Percentiles rank a stretch among this genome's conserved stretches.
Conservation (phyloP, 2,329 filamentous ascomycete genomes). For the Sclerotinia spermophila region DNA sequence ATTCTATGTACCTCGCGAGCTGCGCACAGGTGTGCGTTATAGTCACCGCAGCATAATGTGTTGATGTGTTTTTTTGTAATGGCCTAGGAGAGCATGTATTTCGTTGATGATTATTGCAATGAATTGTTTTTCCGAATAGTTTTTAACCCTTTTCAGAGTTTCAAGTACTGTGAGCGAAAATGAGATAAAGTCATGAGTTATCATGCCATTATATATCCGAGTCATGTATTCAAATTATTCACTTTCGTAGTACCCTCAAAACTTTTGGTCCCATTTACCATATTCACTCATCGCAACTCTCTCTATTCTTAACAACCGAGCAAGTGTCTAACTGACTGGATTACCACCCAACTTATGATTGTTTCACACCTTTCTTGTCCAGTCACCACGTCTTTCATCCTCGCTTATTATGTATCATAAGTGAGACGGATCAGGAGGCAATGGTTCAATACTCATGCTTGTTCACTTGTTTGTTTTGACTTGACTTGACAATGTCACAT, state of each 20-base stretch:
- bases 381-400: neutral
- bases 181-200: too few species aligned
- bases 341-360: fast-evolving
- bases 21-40: neutral
- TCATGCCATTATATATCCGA: too few species aligned
- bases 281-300: too few species aligned
- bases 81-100: neutral
- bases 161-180: too few species aligned
- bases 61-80: neutral
- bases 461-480: neutral
- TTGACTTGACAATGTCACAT: neutral
- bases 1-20: neutral
- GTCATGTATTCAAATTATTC: too few species aligned
- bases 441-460: neutral
- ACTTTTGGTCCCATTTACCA: too few species aligned
- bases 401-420: neutral
- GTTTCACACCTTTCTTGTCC: neutral
- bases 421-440: too few species aligned
- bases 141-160: too few species aligned
- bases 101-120: neutral
- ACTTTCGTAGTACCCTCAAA: too few species aligned
- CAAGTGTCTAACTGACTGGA: neutral
- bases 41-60: neutral
- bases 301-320: neutral
- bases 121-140: neutral